A percentile compares a stretch with the other conserved stretches of the same genome.
phyloP scores from a whole-genome alignment of 345 rosid species.

The Gossypioides kirkii region DNA sequence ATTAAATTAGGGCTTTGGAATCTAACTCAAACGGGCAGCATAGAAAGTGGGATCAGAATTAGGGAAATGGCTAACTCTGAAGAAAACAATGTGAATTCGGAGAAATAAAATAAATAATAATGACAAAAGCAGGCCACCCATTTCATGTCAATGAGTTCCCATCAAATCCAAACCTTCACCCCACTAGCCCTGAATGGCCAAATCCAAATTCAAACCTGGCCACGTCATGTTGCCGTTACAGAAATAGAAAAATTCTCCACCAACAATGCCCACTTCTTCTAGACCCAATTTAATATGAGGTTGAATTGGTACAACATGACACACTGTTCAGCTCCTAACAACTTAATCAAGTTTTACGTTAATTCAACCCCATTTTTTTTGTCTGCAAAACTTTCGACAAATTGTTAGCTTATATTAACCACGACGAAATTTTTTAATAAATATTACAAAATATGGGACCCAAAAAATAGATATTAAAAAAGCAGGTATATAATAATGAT shows the following conservation, averaged over 20 bases:
- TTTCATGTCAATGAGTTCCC: not conserved
- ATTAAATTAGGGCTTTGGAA: not conserved
- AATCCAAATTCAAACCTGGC: not conserved
- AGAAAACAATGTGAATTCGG: not conserved
- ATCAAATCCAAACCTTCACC: not conserved
- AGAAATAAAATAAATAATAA: not conserved
- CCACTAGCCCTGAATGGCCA: no score
- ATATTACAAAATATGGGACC: no score
- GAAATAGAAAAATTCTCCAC: not conserved
- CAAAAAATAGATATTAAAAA: no score
- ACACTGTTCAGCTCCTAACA: not conserved
- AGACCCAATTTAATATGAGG: not conserved
- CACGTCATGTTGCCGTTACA: conserved; percentile 33
- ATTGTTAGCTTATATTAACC: no score
- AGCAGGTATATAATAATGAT: no score
- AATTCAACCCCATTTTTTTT: not conserved
- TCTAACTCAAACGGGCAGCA: not conserved
- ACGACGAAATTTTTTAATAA: no score
- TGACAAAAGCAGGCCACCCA: conserved; percentile 7
- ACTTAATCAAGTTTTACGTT: not conserved
- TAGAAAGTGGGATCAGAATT: no score
- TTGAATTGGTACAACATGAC: not conserved
- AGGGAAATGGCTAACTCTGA: no score
- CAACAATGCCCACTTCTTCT: not conserved
- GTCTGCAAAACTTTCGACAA: not conserved